Base-by-base conservation (phyloP, 2,329 filamentous ascomycete species). In the Didymella sp. region DNA sequence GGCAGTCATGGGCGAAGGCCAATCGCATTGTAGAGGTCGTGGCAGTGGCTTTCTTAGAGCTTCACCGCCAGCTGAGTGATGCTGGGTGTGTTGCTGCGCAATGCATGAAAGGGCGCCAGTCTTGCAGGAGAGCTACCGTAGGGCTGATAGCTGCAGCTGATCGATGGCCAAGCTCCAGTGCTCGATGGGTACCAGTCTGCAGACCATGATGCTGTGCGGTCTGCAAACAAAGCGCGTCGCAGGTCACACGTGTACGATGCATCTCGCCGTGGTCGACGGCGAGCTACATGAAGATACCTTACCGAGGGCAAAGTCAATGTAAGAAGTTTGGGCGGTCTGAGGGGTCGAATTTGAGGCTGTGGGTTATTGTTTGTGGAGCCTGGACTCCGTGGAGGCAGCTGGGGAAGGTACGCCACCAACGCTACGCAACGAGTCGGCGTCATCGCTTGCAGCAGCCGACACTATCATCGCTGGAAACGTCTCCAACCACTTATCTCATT, bases 61-160 rank as follows among this genome's bases (percentile, higher is more conserved):
- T 12, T 47, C 35, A 30, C 17, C 21, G 30, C 54, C 37, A 57
- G 54, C 54, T 57, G 54, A 52, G 38, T 5, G 12, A 50, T 22
- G 27, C 25, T 17, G 13, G 22, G 37, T 22, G 27, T 27, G 24
- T 21, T 38, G 24, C 19, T 24, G 38, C 48, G 19, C 43, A 15
- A 21, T 40, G 37, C 19, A 33, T 25, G 15, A 31, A 42, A 37
- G 43, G 9, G 37, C 9, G 6, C 31, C 13, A 8, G 17, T 48
- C 30, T n/a, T 50, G 27, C 48, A 38, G 37, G 28, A 43, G 30
- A 52, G 38, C 48, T 44, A 44, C 15, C 22, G 25, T 19, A 44
- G 41, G 21, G 41, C 45, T 15, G 15, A 12, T 27, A 11, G 28
- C 4, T 22, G 38, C 37, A 47, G 35, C 48, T 43, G 48, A 40